Evolutionary conservation across 257 asterid species (phyloP).

Genomic region (Gentiana dahurica): DNA sequence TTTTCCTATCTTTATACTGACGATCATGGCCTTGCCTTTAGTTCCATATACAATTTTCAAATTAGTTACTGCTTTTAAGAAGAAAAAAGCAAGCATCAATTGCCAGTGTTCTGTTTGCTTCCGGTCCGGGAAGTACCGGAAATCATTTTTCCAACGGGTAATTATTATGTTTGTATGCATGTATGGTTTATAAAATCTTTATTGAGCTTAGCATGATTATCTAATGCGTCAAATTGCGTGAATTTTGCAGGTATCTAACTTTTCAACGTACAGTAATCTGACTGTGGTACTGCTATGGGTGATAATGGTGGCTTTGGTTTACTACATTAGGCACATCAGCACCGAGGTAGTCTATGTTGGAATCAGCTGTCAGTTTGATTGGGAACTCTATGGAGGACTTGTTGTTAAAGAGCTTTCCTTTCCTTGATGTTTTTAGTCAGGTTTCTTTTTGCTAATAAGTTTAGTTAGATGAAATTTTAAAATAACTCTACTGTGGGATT

Average conservation of each 20-base stretch:
- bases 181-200: background rate
- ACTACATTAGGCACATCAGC: slow-evolving; percentile 71
- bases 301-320: slow-evolving; percentile 51
- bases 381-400: too few relatives aligned
- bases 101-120: slow-evolving; percentile 89
- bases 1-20: slow-evolving; percentile 90
- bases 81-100: slow-evolving; percentile 49
- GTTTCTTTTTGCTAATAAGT: too few relatives aligned
- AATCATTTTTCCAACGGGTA: slow-evolving; percentile 84
- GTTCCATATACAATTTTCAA: slow-evolving; percentile 87
- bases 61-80: slow-evolving; percentile 47
- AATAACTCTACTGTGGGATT: too few relatives aligned
- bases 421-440: too few relatives aligned
- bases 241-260: slow-evolving; percentile 76
- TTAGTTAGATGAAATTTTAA: too few relatives aligned
- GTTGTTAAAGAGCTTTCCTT: too few relatives aligned
- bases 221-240: slow-evolving; percentile 3
- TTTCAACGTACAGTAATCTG: slow-evolving; percentile 87
- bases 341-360: slow-evolving; percentile 50
- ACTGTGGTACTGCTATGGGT: slow-evolving; percentile 89
- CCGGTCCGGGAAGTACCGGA: slow-evolving; percentile 88
- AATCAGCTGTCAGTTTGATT: background rate
- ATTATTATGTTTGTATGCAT: slow-evolving; percentile 15
- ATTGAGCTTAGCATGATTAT: background rate
- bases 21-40: slow-evolving; percentile 86